Conservation (phyloP, 257 asterid species). For the Scutellaria minor region DNA sequence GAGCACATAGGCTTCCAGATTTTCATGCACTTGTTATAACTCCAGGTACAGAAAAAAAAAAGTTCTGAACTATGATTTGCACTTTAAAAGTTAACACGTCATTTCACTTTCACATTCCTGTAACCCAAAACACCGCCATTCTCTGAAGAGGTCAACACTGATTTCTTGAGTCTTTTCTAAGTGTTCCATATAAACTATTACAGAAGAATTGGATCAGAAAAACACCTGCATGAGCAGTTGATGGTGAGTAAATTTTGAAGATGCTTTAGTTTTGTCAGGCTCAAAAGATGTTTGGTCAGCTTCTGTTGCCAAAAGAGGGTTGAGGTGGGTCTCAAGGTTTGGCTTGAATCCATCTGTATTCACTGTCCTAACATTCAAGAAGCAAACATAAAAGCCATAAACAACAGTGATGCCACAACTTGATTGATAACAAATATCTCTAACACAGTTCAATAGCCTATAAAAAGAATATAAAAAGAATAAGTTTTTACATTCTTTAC, state of each 20-base stretch:
- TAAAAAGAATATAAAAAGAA: too few relatives aligned
- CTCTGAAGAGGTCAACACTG: constrained; percentile 21
- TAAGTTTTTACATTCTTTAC: too few relatives aligned
- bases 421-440: constrained; percentile 5
- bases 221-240: constrained; percentile 83
- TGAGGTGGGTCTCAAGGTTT: constrained; percentile 91
- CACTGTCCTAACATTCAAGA: constrained; percentile 69
- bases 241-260: constrained; percentile 75
- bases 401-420: constrained; percentile 28
- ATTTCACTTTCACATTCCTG: not conserved
- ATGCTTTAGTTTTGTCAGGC: constrained; percentile 47
- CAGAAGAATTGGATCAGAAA: constrained; percentile 36
- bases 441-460: too few relatives aligned
- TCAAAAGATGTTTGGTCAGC: constrained; percentile 58
- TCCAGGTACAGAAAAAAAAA: not conserved
- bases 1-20: not conserved
- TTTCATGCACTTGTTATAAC: constrained; percentile 2
- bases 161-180: constrained; percentile 19
- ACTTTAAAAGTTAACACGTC: not conserved
- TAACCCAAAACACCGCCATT: constrained; percentile 24
- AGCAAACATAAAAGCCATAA: constrained; percentile 44
- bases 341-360: constrained; percentile 98
- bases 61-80: too few relatives aligned
- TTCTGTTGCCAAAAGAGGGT: constrained; percentile 81
- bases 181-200: constrained; percentile 24